Conservation (phyloP, 2,329 filamentous ascomycete species). For the Claviceps monticola region DNA sequence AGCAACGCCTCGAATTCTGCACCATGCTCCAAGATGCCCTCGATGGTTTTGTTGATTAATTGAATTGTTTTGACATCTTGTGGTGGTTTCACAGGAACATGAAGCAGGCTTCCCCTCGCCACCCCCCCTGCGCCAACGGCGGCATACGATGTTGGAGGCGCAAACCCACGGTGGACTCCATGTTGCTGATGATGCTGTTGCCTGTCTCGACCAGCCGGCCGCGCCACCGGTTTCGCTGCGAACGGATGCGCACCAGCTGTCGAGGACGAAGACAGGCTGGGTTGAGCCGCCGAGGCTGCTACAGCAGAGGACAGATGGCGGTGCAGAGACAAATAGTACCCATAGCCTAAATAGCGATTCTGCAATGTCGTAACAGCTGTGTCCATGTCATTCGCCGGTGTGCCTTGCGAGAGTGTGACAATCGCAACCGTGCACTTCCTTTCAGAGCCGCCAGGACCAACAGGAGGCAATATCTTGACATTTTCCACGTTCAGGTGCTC, state of each 20-base stretch:
- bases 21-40: constrained; percentile 64
- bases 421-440: constrained; percentile 65
- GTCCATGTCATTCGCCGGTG: constrained; percentile 72
- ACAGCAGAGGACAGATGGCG: constrained; percentile 68
- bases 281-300: constrained; percentile 2
- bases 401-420: constrained; percentile 67
- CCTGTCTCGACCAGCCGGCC: constrained; percentile 17
- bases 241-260: constrained; percentile 51
- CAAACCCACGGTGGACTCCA: constrained; percentile 48
- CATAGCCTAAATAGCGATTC: constrained; percentile 73
- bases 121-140: constrained; percentile 27
- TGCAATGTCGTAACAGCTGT: constrained; percentile 63
- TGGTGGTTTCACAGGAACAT: constrained; percentile 63
- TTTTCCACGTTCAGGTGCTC: constrained; percentile 52
- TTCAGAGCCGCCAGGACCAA: constrained; percentile 40
- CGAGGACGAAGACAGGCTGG: constrained; percentile 15
- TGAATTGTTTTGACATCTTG: constrained; percentile 64
- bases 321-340: constrained; percentile 68
- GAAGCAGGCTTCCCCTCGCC: constrained; percentile 34
- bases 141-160: constrained; percentile 60
- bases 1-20: constrained; percentile 83
- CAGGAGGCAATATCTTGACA: constrained; percentile 49
- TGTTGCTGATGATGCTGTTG: constrained; percentile 27
- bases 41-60: constrained; percentile 78
- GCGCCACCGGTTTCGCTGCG: constrained; percentile 55